Evolutionary conservation across 1,284 basidiomycete genomes (phyloP), one percentile per base, ranked within the genome.

Genomic region (Ceratobasidium sp.): DNA sequence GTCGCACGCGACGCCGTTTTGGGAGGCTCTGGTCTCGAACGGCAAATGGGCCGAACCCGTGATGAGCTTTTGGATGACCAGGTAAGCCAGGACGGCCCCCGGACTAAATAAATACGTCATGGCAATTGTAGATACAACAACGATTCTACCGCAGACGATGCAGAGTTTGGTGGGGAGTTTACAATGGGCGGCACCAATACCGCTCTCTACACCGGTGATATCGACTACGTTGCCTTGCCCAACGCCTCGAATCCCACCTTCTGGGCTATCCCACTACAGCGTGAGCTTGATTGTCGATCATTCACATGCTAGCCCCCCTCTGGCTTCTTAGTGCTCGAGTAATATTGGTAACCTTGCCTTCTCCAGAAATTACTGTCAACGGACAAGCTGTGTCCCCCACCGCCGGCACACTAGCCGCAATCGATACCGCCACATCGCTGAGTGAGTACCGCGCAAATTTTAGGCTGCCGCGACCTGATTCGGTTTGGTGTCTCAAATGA

Each of bases 21-120:
- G 80, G 80, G 67, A 78, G 69, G 59, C 64, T 16, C 66, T 79
- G 44, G 78, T 69, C 12, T 55, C 77, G 10, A 44, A 27, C 27
- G 50, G 54, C 35, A 41, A 62, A 60, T 80, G 78, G 80, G 46
- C 41, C 18, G 60, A 79, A 48, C 80, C 80, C 20, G 65, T 79
- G 62, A 95, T 97, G 91, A 90, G 89, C 0, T 94, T 97, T 84
- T 93, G 93, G 81, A 86, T 97, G 46, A 92, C 92, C n/a, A 89
- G 95, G 89, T 90, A 82, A 55, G 86, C 20, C 6, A n/a, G 44
- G 23, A 35, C 20, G 33, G 44, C 35, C 23, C 54, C 57, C 55
- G 69, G 27, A 48, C 60, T 76, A 48, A 67, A 46, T 35, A 48
- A 65, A 18, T 14, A 59, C 50, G 64, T 1, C 18, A 48, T 44